Evolutionary conservation across 495 filamentous ascomycete genomes (phyloP), one percentile per base, ranked within the genome.

Genomic region (Aspergillus taichungensis): DNA sequence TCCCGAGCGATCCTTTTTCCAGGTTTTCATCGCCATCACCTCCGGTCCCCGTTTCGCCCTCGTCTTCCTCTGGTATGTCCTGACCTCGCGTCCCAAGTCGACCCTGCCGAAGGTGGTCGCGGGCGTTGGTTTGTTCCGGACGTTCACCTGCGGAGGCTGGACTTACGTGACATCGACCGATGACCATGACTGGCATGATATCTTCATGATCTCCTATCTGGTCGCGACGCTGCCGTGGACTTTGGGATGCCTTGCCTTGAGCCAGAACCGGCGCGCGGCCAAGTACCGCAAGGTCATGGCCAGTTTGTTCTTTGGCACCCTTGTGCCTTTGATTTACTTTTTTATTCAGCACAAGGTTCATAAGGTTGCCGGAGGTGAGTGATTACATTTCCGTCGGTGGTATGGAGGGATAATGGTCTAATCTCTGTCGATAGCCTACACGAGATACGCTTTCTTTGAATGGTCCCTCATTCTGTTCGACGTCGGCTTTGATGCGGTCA

Each of bases 321-420:
- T 97, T 34, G 80, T 95, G 24, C 89, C 90, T 37, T 70, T 97
- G 69, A 76, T 96, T 30, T 97, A 97, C 68, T 99, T 84, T 57
- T 99, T 96, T 61, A 94, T 99, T 54, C 94, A 99, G 58, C 92
- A 99, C 71, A 99, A 98, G 66, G 84, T 99, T 37, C 89, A 97
- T 61, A 88, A 83, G 50, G 80, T 97, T 47, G 67, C 94, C 34
- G 92, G 92, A 81, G 92, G 92, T 97, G 73, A 68, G 80, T 24
- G 18, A 2, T 4, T 24, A 24, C 18, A 24, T 24, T 24, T 2
- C 18, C 18, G 18, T 24, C 18, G 18, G 18, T 24, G 18, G 18
- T 24, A 24, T 24, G 18, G 18, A 24, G 18, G 18, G 4, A 24
- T 4, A 24, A 24, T 2, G 18, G 18, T 24, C 18, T 24, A 24